These are phyloP conservation scores for Rhizophagus clarus DNA, from an alignment of 192 early-diverging fungal species.

Conservation along the genomic window DNA sequence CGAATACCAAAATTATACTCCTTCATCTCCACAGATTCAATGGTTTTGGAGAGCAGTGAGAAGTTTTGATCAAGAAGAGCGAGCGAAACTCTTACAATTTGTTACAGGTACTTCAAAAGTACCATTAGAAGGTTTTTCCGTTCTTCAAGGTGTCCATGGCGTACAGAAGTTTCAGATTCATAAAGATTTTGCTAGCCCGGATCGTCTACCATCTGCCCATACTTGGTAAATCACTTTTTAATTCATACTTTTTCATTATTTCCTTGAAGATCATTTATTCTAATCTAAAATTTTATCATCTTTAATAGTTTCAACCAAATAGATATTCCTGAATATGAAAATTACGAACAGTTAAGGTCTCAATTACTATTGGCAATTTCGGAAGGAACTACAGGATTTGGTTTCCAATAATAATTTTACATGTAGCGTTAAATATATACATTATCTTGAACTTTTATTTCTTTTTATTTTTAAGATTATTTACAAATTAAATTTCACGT, in stretches of 20 bases:
- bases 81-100: conserved; percentile 97
- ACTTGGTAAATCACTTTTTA: conserved; percentile 73
- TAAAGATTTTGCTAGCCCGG: conserved; percentile 86
- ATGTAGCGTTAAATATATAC: background rate
- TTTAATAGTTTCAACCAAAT: conserved; percentile 92
- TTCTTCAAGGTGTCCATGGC: conserved; percentile 90
- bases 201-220: conserved; percentile 94
- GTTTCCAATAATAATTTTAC: conserved; percentile 69
- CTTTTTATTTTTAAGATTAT: background rate
- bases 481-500: background rate
- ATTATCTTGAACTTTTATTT: background rate
- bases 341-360: conserved; percentile 83
- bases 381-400: conserved; percentile 92
- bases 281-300: conserved; percentile 10
- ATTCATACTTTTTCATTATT: background rate
- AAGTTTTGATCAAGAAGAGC: conserved; percentile 96
- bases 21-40: conserved; percentile 87
- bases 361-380: conserved; percentile 86
- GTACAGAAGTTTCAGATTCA: conserved; percentile 99
- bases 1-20: conserved; percentile 90
- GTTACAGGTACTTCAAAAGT: conserved; percentile 97
- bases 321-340: conserved; percentile 91
- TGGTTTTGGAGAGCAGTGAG: conserved; percentile 99
- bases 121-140: conserved; percentile 93
- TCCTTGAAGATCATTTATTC: conserved; percentile 3